These are phyloP conservation scores for Hypoxylon rickii DNA, from an alignment of 495 filamentous ascomycete species.

Conservation along the genomic window DNA sequence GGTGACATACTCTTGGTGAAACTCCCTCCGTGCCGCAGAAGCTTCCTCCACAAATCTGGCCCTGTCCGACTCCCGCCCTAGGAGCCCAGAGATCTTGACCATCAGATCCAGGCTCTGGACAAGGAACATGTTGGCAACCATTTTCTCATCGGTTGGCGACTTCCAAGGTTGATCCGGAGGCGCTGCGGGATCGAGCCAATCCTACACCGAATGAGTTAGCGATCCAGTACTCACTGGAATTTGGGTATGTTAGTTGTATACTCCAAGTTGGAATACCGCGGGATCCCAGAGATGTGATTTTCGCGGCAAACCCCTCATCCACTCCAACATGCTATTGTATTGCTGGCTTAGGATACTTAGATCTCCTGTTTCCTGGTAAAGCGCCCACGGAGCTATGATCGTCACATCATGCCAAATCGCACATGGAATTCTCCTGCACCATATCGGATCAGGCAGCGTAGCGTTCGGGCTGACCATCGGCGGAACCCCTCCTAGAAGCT, in stretches of 20 bases:
- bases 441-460: no score
- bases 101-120: conserved; percentile 44
- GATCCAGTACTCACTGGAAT: no score
- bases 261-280: no score
- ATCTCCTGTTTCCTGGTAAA: conserved; percentile 49
- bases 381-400: conserved; percentile 44
- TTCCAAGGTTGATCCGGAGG: conserved; percentile 45
- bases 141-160: conserved; percentile 40
- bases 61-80: no score
- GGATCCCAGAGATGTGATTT: no score
- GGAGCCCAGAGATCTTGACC: conserved; percentile 16
- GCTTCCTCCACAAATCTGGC: no score
- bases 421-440: no score
- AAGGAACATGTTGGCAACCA: conserved; percentile 53
- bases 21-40: conserved; percentile 37
- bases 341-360: conserved; percentile 42
- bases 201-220: no score
- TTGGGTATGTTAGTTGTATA: no score
- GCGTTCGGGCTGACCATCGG: conserved; percentile 46
- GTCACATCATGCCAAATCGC: conserved; percentile 47
- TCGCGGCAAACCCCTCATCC: no score
- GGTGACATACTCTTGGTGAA: conserved; percentile 47
- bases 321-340: conserved; percentile 46
- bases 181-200: conserved; percentile 56
- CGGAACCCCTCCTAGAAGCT: conserved; percentile 16